Conservation (phyloP, 2,329 filamentous ascomycete species). For the Talaromyces sp. region DNA sequence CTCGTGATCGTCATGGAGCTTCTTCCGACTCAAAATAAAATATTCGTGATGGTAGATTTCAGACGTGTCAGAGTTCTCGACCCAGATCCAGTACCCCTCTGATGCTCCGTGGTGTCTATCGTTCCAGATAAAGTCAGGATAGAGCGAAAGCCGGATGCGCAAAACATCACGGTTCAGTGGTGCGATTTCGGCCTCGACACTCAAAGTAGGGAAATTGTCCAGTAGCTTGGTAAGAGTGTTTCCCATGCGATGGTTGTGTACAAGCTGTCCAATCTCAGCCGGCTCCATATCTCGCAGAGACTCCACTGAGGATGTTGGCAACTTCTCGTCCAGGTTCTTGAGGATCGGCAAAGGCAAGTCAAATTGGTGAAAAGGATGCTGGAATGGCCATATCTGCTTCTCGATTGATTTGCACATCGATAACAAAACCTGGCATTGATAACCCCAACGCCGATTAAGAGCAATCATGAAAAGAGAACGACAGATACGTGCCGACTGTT, state of each 20-base stretch:
- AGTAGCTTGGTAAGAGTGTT: slow-evolving; percentile 73
- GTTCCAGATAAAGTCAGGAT: slow-evolving; percentile 90
- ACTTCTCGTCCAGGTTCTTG: slow-evolving; percentile 77
- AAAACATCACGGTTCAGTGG: slow-evolving; percentile 92
- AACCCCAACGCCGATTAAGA: slow-evolving; percentile 88
- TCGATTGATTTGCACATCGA: slow-evolving; percentile 96
- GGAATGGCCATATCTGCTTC: slow-evolving; percentile 88
- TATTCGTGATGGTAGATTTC: slow-evolving; percentile 98
- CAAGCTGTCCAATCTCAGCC: slow-evolving; percentile 80
- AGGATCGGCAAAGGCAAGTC: slow-evolving; percentile 80
- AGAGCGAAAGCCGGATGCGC: slow-evolving; percentile 79
- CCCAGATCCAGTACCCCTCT: slow-evolving; percentile 98
- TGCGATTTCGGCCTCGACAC: slow-evolving; percentile 88
- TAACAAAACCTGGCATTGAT: slow-evolving; percentile 85
- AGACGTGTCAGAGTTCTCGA: slow-evolving; percentile 94
- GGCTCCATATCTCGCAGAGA: slow-evolving; percentile 86
- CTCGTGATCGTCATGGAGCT: slow-evolving; percentile 93
- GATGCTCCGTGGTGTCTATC: slow-evolving; percentile 89
- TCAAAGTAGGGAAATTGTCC: slow-evolving; percentile 86
- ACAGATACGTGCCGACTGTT: slow-evolving; percentile 92
- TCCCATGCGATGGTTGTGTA: slow-evolving; percentile 87
- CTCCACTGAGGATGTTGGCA: slow-evolving; percentile 67
- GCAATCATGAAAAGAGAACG: slow-evolving; percentile 96
- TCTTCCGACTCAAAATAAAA: slow-evolving; percentile 85
- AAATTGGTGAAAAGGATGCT: slow-evolving; percentile 93